Conservation (phyloP, 192 early-diverging fungal genomes). For the Umbelopsis isabellina region DNA sequence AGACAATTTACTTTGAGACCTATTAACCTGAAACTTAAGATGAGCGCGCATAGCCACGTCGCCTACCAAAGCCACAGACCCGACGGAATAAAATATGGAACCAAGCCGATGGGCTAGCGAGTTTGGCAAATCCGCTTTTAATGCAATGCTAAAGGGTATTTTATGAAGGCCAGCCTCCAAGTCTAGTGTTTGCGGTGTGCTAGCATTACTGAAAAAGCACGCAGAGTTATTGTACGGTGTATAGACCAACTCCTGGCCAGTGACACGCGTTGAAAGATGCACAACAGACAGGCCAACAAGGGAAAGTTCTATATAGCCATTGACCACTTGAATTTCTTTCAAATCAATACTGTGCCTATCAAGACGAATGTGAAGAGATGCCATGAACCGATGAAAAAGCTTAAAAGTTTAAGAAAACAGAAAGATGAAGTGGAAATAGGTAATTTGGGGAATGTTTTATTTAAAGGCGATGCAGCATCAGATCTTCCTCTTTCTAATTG, state of each 20-base stretch:
- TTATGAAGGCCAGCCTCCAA: constrained; percentile 1
- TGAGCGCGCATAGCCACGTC: constrained; percentile 8
- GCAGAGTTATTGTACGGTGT: not conserved
- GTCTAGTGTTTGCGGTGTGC: not conserved
- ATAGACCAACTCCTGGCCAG: constrained; percentile 12
- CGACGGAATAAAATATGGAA: not conserved
- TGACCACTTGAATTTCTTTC: not conserved
- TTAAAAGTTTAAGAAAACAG: too few species aligned
- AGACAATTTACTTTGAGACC: not conserved
- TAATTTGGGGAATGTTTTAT: not conserved
- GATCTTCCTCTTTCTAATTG: too few species aligned
- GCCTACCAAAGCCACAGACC: constrained; percentile 7
- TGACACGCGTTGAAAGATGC: not conserved
- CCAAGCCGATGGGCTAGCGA: constrained; percentile 2
- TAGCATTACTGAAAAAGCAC: constrained; percentile 1
- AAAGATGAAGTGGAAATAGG: not conserved
- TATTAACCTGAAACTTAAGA: not conserved
- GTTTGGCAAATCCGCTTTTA: not conserved
- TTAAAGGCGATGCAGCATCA: too few species aligned
- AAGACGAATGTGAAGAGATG: constrained; percentile 10
- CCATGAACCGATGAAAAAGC: not conserved
- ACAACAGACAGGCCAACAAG: not conserved
- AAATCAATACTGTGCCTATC: not conserved
- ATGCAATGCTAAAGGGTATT: not conserved
- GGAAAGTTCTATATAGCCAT: not conserved